Evolutionary conservation across 306 rosid genomes (phyloP).

Genomic region (Rosa lucieae): DNA sequence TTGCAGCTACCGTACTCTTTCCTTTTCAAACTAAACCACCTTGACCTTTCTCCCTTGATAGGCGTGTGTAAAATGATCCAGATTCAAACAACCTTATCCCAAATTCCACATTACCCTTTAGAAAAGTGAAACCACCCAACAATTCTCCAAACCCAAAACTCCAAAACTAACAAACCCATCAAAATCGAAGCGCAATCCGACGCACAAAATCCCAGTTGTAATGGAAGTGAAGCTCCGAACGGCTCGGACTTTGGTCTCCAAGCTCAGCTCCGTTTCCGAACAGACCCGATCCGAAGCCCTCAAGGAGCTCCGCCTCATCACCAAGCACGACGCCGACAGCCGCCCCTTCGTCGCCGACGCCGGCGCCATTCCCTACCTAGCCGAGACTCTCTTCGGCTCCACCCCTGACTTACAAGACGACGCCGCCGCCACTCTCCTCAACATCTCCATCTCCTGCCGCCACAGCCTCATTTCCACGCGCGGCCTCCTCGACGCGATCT

Average conservation of each 20-base stretch:
- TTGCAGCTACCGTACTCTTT: neutral
- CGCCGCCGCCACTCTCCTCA: conserved; percentile 88
- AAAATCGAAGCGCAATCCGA: neutral
- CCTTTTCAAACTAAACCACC: conserved; percentile 6
- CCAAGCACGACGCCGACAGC: conserved; percentile 62
- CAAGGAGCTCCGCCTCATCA: conserved; percentile 57
- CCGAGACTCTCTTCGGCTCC: conserved; percentile 64
- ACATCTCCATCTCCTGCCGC: conserved; percentile 71
- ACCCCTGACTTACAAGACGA: conserved; percentile 64
- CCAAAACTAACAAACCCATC: neutral
- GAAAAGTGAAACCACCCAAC: neutral
- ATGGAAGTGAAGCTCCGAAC: conserved; percentile 66
- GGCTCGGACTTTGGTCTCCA: conserved; percentile 45
- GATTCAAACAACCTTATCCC: neutral
- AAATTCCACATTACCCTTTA: neutral
- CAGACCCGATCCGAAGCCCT: conserved; percentile 60
- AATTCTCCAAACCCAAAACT: neutral
- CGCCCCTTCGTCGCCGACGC: conserved; percentile 76
- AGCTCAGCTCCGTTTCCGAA: conserved; percentile 84
- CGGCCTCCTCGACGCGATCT: conserved; percentile 81
- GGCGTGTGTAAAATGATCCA: neutral
- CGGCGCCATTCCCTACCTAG: conserved; percentile 69
- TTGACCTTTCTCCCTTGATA: neutral
- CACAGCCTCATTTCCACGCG: conserved; percentile 67
- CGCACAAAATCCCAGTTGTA: neutral